A percentile compares a stretch with the other conserved stretches of the same genome.
Conservation (phyloP, 2,329 filamentous ascomycete species). For the Sarocladium kiliense region DNA sequence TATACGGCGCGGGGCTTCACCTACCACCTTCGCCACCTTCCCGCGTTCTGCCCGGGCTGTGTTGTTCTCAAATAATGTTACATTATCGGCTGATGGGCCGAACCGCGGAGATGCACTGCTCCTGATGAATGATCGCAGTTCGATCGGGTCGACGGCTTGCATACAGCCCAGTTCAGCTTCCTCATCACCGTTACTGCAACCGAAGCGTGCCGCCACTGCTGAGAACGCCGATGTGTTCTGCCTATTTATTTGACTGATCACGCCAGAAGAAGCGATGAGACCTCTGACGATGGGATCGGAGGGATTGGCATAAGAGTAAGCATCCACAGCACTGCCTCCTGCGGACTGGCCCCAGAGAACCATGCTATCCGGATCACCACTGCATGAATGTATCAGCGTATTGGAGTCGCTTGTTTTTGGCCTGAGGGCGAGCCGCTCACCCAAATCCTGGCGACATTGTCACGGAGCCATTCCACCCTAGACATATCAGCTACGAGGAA, state of each 20-base stretch:
- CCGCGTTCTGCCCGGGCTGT: not conserved
- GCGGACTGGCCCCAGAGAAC: slow-evolving; percentile 28
- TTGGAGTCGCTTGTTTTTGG: not conserved
- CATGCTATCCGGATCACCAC: slow-evolving; percentile 22
- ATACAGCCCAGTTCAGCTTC: not conserved
- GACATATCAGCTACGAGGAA: too few species aligned
- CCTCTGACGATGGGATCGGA: slow-evolving; percentile 42
- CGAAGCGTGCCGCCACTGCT: not conserved
- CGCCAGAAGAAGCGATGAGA: slow-evolving; percentile 39
- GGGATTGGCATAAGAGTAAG: slow-evolving; percentile 43
- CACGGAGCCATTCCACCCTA: slow-evolving; percentile 24
- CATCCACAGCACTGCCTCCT: slow-evolving; percentile 34
- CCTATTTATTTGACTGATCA: not conserved
- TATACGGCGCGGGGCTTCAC: not conserved
- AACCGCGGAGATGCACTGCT: not conserved
- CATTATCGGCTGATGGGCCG: not conserved
- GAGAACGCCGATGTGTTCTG: not conserved
- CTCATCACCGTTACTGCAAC: not conserved
- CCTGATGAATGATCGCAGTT: not conserved
- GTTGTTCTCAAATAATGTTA: slow-evolving; percentile 1
- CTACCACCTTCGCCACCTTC: not conserved
- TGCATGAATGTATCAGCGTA: not conserved
- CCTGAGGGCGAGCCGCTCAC: not conserved
- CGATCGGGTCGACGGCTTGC: not conserved
- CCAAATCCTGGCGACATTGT: slow-evolving; percentile 25